Base-by-base conservation (phyloP, 495 filamentous ascomycete species). In the Choiromyces venosus region DNA sequence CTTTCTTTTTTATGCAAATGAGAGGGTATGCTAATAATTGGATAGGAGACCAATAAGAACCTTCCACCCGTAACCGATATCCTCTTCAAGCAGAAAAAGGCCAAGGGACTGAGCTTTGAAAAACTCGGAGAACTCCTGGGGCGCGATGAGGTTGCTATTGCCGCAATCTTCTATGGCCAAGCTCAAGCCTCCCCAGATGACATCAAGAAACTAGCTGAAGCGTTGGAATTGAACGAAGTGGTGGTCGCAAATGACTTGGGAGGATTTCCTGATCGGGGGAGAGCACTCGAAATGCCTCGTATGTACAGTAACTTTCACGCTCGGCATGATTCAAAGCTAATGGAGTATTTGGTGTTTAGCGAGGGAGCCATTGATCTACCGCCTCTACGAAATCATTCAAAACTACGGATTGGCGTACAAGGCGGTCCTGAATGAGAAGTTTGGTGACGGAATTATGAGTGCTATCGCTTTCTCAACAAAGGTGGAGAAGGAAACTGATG, bases 381-480 rank as follows among this genome's bases (percentile, higher is more conserved):
- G 95, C 0, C 82, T 99, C 71, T 99, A 92, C 83, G 95, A 99
- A 86, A 92, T 98, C 82, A 91, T 99, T 79, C 94, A 97, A 87
- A 99, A 96, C 81, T 99, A 98, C 81, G 95, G 95, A 8, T 95
- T 96, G 83, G 92, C 95, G 35, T 97, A 95, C 83, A 98, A 98
- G 87, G 94, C 93, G 9, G 86, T 99, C 12, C 82, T 99, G 82
- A 99, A 99, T 81, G 95, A 99, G 88, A 99, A 97, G 85, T 97
- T 99, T 84, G 95, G 95, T 0, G 95, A 99, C 83, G 95, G 95
- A 0, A 99, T 99, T 79, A 97, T 99, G 95, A 96, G 93, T 80
- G 95, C 94, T 0, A 97, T 99, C 81, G 88, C 90, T 9, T 99
- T 99, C 81, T 90, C 89, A 52, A 96, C 93, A 1, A 94, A 93